Evolutionary conservation across 1,284 basidiomycete genomes (phyloP).

Genomic region (Apiotrichum sp.): DNA sequence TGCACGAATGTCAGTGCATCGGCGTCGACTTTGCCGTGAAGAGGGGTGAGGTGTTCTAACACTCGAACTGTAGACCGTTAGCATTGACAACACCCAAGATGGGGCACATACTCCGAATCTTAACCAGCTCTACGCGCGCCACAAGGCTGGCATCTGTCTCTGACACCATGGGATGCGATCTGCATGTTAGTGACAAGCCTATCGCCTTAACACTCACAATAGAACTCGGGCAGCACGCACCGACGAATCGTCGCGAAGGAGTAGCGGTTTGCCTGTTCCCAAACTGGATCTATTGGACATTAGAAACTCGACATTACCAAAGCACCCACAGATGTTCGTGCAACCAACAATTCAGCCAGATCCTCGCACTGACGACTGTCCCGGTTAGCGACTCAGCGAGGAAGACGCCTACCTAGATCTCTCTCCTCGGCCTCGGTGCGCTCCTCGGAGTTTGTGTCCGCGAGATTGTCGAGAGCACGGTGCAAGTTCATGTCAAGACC

Average conservation of each 20-base stretch:
- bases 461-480: conserved; percentile 82
- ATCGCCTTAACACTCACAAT: conserved; percentile 47
- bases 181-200: conserved; percentile 8
- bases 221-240: conserved; percentile 75
- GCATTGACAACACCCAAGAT: neutral
- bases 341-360: conserved; percentile 82
- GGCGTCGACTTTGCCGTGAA: conserved; percentile 79
- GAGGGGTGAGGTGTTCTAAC: conserved; percentile 75
- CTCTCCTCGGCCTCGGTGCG: conserved; percentile 77
- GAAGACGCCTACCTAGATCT: conserved; percentile 60
- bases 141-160: conserved; percentile 82
- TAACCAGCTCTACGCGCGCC: conserved; percentile 79
- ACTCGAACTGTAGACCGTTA: conserved; percentile 67
- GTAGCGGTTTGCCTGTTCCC: conserved; percentile 80
- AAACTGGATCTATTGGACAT: conserved; percentile 64
- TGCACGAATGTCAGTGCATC: conserved; percentile 78
- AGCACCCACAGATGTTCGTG: conserved; percentile 41
- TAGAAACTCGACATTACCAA: neutral
- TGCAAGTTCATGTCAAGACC: conserved; percentile 87
- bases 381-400: conserved; percentile 12
- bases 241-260: conserved; percentile 78
- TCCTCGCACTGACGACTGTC: conserved; percentile 77
- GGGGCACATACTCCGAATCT: conserved; percentile 50
- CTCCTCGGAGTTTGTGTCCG: conserved; percentile 52
- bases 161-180: conserved; percentile 70